Conservation (phyloP, 345 rosid species). For the Aquilaria sinensis region DNA sequence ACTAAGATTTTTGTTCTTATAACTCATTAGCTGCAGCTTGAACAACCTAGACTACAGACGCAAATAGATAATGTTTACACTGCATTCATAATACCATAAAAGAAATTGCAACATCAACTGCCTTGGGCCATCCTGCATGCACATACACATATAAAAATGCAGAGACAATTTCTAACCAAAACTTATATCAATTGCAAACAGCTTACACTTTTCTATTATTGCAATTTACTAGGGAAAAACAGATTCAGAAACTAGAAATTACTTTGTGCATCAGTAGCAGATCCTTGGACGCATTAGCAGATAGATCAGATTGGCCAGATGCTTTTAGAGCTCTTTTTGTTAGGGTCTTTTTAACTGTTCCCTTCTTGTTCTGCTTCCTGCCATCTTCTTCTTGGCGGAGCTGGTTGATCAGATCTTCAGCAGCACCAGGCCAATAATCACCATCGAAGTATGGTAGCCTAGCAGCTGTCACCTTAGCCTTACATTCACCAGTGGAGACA, state of each 20-base stretch:
- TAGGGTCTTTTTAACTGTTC: constrained; percentile 69
- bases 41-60: too few species aligned
- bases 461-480: constrained; percentile 93
- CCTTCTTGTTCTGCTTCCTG: constrained; percentile 84
- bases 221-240: background rate
- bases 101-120: constrained; percentile 1
- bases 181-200: too few species aligned
- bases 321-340: constrained; percentile 98
- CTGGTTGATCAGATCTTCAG: constrained; percentile 89
- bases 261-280: constrained; percentile 94
- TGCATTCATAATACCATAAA: too few species aligned
- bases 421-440: constrained; percentile 99
- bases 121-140: background rate
- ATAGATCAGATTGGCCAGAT: constrained; percentile 89
- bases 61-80: too few species aligned
- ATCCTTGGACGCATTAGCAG: constrained; percentile 89
- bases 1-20: background rate
- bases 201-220: too few species aligned
- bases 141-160: background rate
- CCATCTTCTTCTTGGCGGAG: constrained; percentile 95
- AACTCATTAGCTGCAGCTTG: too few species aligned
- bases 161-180: background rate
- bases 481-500: constrained; percentile 72
- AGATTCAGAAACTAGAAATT: constrained; percentile 19
- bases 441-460: constrained; percentile 99